These are phyloP conservation scores for Cyclanthera cordifolia DNA, from an alignment of 306 rosid species.

Conservation along the genomic window DNA sequence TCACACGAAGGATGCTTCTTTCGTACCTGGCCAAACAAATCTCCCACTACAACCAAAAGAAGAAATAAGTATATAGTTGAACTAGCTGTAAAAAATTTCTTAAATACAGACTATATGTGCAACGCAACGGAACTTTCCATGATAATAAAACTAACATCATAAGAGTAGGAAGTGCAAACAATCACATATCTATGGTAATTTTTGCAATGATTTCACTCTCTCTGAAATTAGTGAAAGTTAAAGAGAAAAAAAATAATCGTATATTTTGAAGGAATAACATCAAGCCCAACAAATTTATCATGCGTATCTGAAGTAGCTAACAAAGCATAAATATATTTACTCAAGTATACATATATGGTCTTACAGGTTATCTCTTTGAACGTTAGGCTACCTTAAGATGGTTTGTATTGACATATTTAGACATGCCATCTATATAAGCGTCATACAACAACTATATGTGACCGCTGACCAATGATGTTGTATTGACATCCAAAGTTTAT, in stretches of 20 bases:
- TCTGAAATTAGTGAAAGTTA: not conserved
- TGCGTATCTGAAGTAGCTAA: too few relatives aligned
- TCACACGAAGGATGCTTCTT: too few relatives aligned
- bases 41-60: too few relatives aligned
- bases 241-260: not conserved
- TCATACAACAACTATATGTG: too few relatives aligned
- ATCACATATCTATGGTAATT: not conserved
- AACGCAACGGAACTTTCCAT: not conserved
- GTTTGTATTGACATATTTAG: too few relatives aligned
- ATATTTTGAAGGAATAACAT: not conserved
- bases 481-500: too few relatives aligned
- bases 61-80: too few relatives aligned
- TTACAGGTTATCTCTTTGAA: not conserved
- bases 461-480: too few relatives aligned
- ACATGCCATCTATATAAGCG: too few relatives aligned
- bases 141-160: not conserved
- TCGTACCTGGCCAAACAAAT: too few relatives aligned
- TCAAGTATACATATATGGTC: too few relatives aligned
- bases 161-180: not conserved
- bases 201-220: not conserved
- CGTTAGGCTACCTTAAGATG: not conserved
- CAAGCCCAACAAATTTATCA: not conserved
- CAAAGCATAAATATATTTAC: not conserved
- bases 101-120: not conserved
- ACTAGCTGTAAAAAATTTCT: not conserved